A percentile compares a stretch with the other conserved stretches of the same genome.
Evolutionary conservation across 306 rosid genomes (phyloP).

Genomic region (Prunus mira): DNA sequence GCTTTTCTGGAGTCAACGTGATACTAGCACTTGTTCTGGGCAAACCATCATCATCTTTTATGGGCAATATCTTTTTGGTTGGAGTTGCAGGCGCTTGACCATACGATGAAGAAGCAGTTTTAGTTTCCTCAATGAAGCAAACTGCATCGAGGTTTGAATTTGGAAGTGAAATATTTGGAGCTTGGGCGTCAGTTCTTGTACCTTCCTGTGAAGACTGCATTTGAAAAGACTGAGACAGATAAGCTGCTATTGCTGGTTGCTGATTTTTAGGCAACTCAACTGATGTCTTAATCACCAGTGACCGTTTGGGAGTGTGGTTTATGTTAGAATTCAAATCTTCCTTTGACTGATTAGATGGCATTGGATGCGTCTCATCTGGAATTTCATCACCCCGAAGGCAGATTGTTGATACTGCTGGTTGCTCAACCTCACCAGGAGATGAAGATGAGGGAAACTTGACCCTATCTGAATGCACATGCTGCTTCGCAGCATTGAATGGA

Average conservation of each 20-base stretch:
- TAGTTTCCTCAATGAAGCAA: slow-evolving; percentile 14
- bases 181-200: slow-evolving; percentile 16
- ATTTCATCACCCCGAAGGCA: slow-evolving; percentile 15
- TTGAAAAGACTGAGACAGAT: slow-evolving; percentile 44
- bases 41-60: slow-evolving; percentile 29
- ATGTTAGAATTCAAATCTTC: slow-evolving; percentile 11
- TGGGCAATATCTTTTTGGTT: slow-evolving; percentile 27
- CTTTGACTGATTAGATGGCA: slow-evolving; percentile 5
- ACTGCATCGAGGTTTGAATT: slow-evolving; percentile 21
- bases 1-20: slow-evolving; percentile 55
- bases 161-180: slow-evolving; percentile 14
- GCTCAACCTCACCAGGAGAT: slow-evolving; percentile 22
- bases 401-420: slow-evolving; percentile 14
- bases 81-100: slow-evolving; percentile 38
- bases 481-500: slow-evolving; percentile 47
- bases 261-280: slow-evolving; percentile 25
- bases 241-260: slow-evolving; percentile 42
- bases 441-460: slow-evolving; percentile 14
- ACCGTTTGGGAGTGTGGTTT: slow-evolving; percentile 8
- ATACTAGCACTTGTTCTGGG: slow-evolving; percentile 5
- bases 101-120: slow-evolving; percentile 14
- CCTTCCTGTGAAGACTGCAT: slow-evolving; percentile 41
- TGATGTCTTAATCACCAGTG: slow-evolving; percentile 17
- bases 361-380: slow-evolving; percentile 11
- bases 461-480: slow-evolving; percentile 10